Conservation (phyloP, 768 basidiomycete species). For the Rhodotorula toruloides region DNA sequence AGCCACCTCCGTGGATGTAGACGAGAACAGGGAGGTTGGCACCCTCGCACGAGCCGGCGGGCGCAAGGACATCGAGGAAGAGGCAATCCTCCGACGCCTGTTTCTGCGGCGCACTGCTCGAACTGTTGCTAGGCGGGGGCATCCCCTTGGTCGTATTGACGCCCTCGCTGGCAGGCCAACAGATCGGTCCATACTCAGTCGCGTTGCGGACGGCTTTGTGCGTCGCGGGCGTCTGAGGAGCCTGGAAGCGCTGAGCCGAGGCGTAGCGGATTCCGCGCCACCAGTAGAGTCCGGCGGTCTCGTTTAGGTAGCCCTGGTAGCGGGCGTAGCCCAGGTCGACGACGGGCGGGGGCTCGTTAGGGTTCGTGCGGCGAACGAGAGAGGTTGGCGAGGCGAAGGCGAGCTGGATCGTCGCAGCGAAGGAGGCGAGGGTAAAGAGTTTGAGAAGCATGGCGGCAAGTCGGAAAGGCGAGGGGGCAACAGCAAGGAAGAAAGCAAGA, state of each 20-base stretch:
- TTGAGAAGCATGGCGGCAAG: too few species aligned
- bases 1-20: slow-evolving; percentile 50
- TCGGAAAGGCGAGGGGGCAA: too few species aligned
- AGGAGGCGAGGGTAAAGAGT: too few species aligned
- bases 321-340: background rate
- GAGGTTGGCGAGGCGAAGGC: background rate
- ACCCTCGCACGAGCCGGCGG: slow-evolving; percentile 41
- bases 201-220: background rate
- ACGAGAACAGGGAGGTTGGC: slow-evolving; percentile 50
- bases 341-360: background rate
- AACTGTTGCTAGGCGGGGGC: background rate
- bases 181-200: background rate
- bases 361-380: background rate
- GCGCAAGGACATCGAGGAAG: slow-evolving; percentile 51
- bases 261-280: background rate
- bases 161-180: background rate
- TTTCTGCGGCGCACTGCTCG: background rate
- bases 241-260: background rate
- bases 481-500: too few species aligned
- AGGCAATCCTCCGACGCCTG: slow-evolving; percentile 53
- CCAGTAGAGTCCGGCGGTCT: background rate
- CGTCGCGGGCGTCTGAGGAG: background rate
- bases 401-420: too few species aligned
- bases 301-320: background rate
- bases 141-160: background rate